phyloP scores from a whole-genome alignment of 2,329 filamentous ascomycete species.

The Rugonectria rugulosa region DNA sequence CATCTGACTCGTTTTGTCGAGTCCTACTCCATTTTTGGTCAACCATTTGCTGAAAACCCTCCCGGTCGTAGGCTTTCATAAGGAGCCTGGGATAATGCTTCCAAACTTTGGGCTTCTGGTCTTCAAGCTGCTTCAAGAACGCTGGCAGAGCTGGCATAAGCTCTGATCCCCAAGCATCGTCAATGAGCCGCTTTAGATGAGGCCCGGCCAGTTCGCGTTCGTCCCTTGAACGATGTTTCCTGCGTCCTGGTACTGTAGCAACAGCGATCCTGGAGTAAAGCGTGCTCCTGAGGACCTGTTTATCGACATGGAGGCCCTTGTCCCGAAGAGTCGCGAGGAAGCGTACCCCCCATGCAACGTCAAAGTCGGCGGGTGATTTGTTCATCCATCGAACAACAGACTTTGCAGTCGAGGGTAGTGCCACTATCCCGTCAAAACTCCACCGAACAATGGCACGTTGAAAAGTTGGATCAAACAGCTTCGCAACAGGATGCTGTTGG shows the following conservation, averaged over 20 bases:
- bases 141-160: conserved; percentile 37
- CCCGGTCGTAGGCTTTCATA: conserved; percentile 36
- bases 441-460: conserved; percentile 53
- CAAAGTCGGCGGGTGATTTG: conserved; percentile 35
- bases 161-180: conserved; percentile 45
- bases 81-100: conserved; percentile 41
- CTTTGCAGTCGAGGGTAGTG: conserved; percentile 26
- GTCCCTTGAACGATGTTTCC: conserved; percentile 41
- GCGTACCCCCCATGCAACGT: conserved; percentile 47
- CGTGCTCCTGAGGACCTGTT: conserved; percentile 40
- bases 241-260: conserved; percentile 38
- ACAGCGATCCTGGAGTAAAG: conserved; percentile 42
- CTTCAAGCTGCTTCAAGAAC: conserved; percentile 39
- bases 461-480: conserved; percentile 52
- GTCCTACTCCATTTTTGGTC: conserved; percentile 4
- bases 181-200: conserved; percentile 43
- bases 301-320: conserved; percentile 46
- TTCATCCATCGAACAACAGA: conserved; percentile 21
- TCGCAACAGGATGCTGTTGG: conserved; percentile 55
- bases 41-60: conserved; percentile 10
- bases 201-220: conserved; percentile 40
- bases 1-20: neutral
- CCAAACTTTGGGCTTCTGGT: conserved; percentile 42
- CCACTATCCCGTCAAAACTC: conserved; percentile 52
- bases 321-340: conserved; percentile 46